Conservation (phyloP, 2,329 filamentous ascomycete species). For the Clarireedia monteithiana region DNA sequence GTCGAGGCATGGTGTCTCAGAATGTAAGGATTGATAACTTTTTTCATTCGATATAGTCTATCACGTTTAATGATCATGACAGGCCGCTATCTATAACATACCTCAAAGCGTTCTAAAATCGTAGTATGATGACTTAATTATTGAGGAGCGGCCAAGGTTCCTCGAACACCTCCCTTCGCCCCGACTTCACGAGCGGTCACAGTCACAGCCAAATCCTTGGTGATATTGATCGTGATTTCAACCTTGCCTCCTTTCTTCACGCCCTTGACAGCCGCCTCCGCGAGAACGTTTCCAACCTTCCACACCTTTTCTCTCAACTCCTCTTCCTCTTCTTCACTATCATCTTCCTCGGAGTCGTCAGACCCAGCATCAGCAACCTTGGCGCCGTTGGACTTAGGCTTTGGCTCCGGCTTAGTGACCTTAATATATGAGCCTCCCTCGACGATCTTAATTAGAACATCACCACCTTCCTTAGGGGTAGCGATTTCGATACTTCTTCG, state of each 20-base stretch:
- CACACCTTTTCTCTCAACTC: constrained; percentile 85
- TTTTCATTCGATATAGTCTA: constrained; percentile 1
- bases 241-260: constrained; percentile 86
- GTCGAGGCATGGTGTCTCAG: neutral
- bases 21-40: neutral
- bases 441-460: constrained; percentile 79
- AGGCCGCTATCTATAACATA: constrained; percentile 2
- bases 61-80: neutral
- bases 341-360: constrained; percentile 49
- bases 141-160: constrained; percentile 25
- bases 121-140: neutral
- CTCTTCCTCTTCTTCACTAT: constrained; percentile 70
- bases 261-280: constrained; percentile 75
- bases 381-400: constrained; percentile 54
- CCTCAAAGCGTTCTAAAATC: constrained; percentile 1
- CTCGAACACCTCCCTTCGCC: constrained; percentile 29
- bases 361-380: constrained; percentile 51
- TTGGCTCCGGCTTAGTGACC: constrained; percentile 78
- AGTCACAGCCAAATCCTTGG: constrained; percentile 69
- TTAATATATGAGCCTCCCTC: constrained; percentile 91
- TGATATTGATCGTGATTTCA: constrained; percentile 87
- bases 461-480: constrained; percentile 71
- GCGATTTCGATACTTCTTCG: constrained; percentile 74
- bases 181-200: constrained; percentile 81
- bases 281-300: constrained; percentile 77